phyloP scores from a whole-genome alignment of 1,284 basidiomycete genomes.

The Trichosporon coremiiforme region DNA sequence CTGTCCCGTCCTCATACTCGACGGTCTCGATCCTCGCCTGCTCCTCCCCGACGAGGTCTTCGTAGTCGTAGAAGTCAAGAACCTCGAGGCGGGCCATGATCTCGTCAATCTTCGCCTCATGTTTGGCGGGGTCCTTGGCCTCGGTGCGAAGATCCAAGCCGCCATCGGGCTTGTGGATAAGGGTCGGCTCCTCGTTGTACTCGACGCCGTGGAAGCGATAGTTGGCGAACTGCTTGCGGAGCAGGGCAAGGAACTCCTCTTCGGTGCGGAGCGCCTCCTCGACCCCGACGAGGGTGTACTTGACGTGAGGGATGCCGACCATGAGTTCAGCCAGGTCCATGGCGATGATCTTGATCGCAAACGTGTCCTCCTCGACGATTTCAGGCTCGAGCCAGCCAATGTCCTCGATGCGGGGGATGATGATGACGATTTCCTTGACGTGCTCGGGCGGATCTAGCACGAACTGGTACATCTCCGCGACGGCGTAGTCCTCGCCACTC shows the following conservation, averaged over 20 bases:
- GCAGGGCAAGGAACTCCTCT: not conserved
- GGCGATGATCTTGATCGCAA: conserved; percentile 17
- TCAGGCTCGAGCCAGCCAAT: conserved; percentile 43
- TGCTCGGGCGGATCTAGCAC: conserved; percentile 2
- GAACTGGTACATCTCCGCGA: conserved; percentile 1
- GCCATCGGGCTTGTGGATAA: not conserved
- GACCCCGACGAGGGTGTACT: conserved; percentile 4
- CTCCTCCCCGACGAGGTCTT: not conserved
- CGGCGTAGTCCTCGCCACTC: not conserved
- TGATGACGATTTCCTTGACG: conserved; percentile 1
- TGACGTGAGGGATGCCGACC: conserved; percentile 2
- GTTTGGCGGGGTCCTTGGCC: not conserved
- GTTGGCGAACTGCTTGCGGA: not conserved
- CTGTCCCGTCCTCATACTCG: not conserved
- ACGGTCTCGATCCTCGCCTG: not conserved
- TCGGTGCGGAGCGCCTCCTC: not conserved
- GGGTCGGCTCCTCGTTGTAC: not conserved
- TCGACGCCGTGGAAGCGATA: not conserved
- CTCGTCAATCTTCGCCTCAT: not conserved
- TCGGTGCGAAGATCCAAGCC: not conserved
- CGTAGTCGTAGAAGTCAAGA: not conserved
- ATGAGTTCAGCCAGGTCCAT: conserved; percentile 10
- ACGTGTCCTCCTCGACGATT: not conserved
- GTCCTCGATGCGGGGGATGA: conserved; percentile 6
- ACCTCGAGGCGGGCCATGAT: not conserved